A percentile compares a stretch with the other conserved stretches of the same genome.
Conservation (phyloP, 768 basidiomycete genomes). For the Termitomyces sp. region DNA sequence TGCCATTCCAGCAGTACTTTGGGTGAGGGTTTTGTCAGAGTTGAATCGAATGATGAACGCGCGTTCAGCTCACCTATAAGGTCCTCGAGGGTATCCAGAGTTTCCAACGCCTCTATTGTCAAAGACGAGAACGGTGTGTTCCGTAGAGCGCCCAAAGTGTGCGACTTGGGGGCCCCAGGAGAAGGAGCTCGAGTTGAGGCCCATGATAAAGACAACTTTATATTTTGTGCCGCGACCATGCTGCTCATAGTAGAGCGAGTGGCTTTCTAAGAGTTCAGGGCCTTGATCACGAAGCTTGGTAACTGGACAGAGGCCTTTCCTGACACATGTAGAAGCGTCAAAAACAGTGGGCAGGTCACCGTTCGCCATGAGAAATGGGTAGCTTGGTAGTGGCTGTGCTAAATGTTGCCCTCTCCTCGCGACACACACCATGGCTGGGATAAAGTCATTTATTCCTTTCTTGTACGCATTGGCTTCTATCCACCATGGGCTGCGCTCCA, state of each 20-base stretch:
- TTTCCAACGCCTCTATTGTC: conserved; percentile 86
- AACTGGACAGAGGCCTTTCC: conserved; percentile 77
- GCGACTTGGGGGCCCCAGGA: conserved; percentile 63
- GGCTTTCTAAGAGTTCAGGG: conserved; percentile 51
- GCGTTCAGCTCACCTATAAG: conserved; percentile 63
- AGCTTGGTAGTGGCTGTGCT: conserved; percentile 1
- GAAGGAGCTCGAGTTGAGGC: conserved; percentile 63
- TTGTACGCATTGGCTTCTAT: conserved; percentile 53
- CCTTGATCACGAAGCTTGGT: conserved; percentile 45
- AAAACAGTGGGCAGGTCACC: conserved; percentile 47
- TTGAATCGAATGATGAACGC: background rate
- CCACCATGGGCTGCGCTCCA: conserved; percentile 67
- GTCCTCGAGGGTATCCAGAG: conserved; percentile 65
- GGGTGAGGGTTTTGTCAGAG: background rate
- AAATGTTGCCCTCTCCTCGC: conserved; percentile 26
- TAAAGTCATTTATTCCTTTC: conserved; percentile 47
- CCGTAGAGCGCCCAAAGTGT: conserved; percentile 50
- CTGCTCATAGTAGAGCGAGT: conserved; percentile 77
- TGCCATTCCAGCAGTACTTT: conserved; percentile 75
- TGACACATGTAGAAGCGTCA: conserved; percentile 55
- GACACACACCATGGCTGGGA: conserved; percentile 60
- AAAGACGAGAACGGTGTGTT: conserved; percentile 68
- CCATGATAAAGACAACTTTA: conserved; percentile 79
- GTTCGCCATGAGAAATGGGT: background rate
- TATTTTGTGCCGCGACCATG: conserved; percentile 60